A percentile compares a stretch with the other conserved stretches of the same genome.
Evolutionary conservation across 345 rosid genomes (phyloP).

Genomic region (Citrus sp.): DNA sequence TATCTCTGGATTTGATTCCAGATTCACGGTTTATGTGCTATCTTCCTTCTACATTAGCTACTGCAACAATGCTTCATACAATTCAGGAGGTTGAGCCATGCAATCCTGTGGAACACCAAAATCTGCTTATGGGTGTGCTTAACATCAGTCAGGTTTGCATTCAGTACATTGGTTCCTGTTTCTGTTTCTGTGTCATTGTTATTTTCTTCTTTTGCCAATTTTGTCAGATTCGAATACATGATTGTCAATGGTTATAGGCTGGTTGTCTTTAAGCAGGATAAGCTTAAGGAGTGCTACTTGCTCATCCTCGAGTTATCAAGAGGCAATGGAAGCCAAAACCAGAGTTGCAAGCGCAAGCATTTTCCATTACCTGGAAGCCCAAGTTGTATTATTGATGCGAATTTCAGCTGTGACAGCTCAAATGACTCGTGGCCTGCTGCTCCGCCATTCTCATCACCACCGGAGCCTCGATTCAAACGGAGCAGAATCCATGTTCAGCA

Average conservation of each 20-base stretch:
- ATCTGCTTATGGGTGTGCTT: conserved; percentile 56
- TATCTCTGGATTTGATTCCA: conserved; percentile 36
- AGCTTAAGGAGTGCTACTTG: conserved; percentile 58
- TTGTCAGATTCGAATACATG: not conserved
- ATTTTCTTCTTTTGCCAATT: not conserved
- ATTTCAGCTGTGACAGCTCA: conserved; percentile 66
- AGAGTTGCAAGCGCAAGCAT: conserved; percentile 47
- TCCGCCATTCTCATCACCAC: conserved; percentile 40
- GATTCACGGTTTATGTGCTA: conserved; percentile 62
- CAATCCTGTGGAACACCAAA: conserved; percentile 47
- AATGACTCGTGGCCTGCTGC: conserved; percentile 56
- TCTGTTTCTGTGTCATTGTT: not conserved
- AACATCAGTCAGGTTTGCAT: conserved; percentile 58
- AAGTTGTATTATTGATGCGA: conserved; percentile 51
- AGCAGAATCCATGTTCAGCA: conserved; percentile 64
- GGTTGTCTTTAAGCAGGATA: conserved; percentile 39
- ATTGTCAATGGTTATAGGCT: not conserved
- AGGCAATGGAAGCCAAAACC: conserved; percentile 23
- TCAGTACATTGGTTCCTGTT: not conserved
- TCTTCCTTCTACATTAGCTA: conserved; percentile 68
- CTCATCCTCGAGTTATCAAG: conserved; percentile 48
- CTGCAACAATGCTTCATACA: conserved; percentile 68
- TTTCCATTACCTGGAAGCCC: conserved; percentile 44
- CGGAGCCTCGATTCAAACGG: conserved; percentile 51
- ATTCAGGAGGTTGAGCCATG: conserved; percentile 55